Evolutionary conservation across 2,329 filamentous ascomycete genomes (phyloP).

Genomic region (Elsinoe perseae): DNA sequence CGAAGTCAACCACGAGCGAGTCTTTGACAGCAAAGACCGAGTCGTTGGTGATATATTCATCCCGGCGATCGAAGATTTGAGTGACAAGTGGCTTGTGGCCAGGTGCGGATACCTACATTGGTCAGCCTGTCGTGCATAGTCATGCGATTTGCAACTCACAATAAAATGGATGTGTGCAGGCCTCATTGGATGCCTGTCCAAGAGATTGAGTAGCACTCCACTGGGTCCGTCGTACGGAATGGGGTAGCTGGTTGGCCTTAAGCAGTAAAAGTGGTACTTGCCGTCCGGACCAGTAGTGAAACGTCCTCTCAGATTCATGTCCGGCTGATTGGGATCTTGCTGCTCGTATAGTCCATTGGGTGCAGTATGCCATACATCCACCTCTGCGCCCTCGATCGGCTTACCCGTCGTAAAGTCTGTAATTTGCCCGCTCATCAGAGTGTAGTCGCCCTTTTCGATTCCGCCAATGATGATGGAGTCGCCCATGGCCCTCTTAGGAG

Average conservation of each 20-base stretch:
- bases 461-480: slow-evolving; percentile 53
- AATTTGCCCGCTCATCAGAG: slow-evolving; percentile 58
- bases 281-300: slow-evolving; percentile 61
- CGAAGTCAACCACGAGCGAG: slow-evolving; percentile 50
- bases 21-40: slow-evolving; percentile 55
- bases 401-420: slow-evolving; percentile 52
- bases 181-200: slow-evolving; percentile 54
- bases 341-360: slow-evolving; percentile 64
- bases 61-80: slow-evolving; percentile 67
- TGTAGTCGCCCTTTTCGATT: slow-evolving; percentile 45
- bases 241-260: slow-evolving; percentile 42
- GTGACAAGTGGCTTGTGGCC: slow-evolving; percentile 64
- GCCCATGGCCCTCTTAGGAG: slow-evolving; percentile 63
- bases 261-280: slow-evolving; percentile 45
- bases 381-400: slow-evolving; percentile 56
- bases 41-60: slow-evolving; percentile 52
- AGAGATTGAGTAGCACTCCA: slow-evolving; percentile 49
- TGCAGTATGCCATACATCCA: slow-evolving; percentile 75
- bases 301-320: slow-evolving; percentile 66
- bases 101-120: slow-evolving; percentile 37
- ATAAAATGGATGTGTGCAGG: slow-evolving; percentile 59
- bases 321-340: slow-evolving; percentile 59
- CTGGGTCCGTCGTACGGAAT: slow-evolving; percentile 52
- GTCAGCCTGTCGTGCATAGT: slow-evolving; percentile 27
- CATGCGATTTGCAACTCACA: slow-evolving; percentile 14